Conservation (phyloP, 164 flowering plant genomes). For the Chimonanthus praecox region DNA sequence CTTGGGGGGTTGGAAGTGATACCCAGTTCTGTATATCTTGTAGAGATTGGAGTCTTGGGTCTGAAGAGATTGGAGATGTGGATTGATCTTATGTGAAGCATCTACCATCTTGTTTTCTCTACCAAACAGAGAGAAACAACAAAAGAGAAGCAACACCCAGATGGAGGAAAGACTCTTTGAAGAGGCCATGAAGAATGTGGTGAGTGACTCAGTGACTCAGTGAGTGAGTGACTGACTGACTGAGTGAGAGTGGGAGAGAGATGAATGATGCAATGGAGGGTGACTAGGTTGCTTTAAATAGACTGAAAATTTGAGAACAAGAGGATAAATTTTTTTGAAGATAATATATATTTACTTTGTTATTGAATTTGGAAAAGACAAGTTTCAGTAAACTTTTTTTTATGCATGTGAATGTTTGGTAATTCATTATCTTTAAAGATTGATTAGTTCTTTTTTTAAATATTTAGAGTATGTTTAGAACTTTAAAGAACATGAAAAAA, state of each 20-base stretch:
- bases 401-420: too few species aligned
- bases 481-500: too few species aligned
- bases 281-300: too few species aligned
- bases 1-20: conserved; percentile 28
- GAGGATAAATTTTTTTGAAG: too few species aligned
- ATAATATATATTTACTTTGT: too few species aligned
- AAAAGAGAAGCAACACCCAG: neutral
- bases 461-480: too few species aligned
- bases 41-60: neutral
- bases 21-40: conserved; percentile 17
- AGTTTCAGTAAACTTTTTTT: too few species aligned
- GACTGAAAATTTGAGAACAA: too few species aligned
- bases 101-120: conserved; percentile 15
- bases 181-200: neutral
- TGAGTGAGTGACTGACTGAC: neutral
- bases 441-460: too few species aligned
- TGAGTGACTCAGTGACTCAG: neutral
- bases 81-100: conserved; percentile 15
- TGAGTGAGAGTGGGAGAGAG: neutral
- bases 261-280: neutral
- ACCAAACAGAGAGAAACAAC: neutral
- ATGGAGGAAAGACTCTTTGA: neutral
- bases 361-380: too few species aligned
- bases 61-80: conserved; percentile 4
- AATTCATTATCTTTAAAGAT: too few species aligned